phyloP scores from a whole-genome alignment of 192 early-diverging fungal genomes.

The Rhizophagus clarus region DNA sequence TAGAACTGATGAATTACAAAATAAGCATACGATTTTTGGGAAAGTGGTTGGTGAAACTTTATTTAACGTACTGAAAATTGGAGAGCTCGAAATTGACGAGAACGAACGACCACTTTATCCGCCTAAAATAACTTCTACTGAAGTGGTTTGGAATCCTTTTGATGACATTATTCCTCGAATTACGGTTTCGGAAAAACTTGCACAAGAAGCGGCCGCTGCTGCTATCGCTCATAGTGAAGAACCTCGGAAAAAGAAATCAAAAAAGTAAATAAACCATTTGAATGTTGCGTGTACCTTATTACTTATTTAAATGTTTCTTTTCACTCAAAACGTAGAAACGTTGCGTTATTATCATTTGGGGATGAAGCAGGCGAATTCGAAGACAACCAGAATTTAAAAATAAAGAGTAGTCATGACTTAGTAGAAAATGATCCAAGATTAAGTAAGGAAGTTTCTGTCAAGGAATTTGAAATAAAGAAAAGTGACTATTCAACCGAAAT shows the following conservation, averaged over 20 bases:
- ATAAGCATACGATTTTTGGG: slow-evolving; percentile 93
- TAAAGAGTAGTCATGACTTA: slow-evolving; percentile 82
- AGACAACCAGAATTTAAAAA: slow-evolving; percentile 38
- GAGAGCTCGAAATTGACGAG: slow-evolving; percentile 76
- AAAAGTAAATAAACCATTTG: slow-evolving; percentile 52
- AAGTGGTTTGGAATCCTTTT: slow-evolving; percentile 87
- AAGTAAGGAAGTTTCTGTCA: slow-evolving; percentile 31
- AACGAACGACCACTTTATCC: slow-evolving; percentile 82
- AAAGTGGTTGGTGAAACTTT: slow-evolving; percentile 89
- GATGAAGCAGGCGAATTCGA: slow-evolving; percentile 74
- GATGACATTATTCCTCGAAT: slow-evolving; percentile 85
- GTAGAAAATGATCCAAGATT: slow-evolving; percentile 50
- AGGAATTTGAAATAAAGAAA: not conserved
- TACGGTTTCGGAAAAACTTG: slow-evolving; percentile 40
- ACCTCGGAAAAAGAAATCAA: slow-evolving; percentile 56
- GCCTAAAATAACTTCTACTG: slow-evolving; percentile 60
- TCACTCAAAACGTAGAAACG: slow-evolving; percentile 50
- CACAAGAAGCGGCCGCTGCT: slow-evolving; percentile 4
- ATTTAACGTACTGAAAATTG: slow-evolving; percentile 88
- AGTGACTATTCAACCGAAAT: too few species aligned
- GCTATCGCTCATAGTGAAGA: slow-evolving; percentile 42
- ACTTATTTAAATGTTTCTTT: not conserved
- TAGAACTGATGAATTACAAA: slow-evolving; percentile 78
- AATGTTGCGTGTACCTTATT: not conserved
- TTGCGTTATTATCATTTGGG: slow-evolving; percentile 87